These are phyloP conservation scores for Penicillium steckii DNA, from an alignment of 495 filamentous ascomycete genomes.

Conservation along the genomic window DNA sequence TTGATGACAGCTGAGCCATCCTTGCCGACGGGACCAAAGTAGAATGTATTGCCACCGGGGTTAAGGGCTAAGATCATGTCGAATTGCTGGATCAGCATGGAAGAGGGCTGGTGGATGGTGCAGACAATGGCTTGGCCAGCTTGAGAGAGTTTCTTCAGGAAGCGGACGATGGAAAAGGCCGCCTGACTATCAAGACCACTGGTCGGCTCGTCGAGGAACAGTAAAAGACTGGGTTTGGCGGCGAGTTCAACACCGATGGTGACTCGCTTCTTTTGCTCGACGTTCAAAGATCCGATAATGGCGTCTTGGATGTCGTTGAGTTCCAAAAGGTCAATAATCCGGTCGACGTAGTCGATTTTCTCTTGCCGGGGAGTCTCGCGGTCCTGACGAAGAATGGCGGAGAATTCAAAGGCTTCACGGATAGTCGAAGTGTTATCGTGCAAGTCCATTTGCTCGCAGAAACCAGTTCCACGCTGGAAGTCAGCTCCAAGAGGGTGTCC, in stretches of 20 bases:
- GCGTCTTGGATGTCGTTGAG: constrained; percentile 56
- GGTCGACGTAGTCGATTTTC: constrained; percentile 60
- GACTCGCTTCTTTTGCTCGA: constrained; percentile 69
- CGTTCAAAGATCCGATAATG: constrained; percentile 54
- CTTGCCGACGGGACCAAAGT: constrained; percentile 69
- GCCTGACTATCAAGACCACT: constrained; percentile 84
- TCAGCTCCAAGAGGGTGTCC: constrained; percentile 63
- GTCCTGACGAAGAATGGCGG: constrained; percentile 62
- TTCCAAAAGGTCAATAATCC: constrained; percentile 60
- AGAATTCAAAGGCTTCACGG: constrained; percentile 66
- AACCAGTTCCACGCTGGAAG: constrained; percentile 82
- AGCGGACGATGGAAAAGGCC: constrained; percentile 77
- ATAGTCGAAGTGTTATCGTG: constrained; percentile 69
- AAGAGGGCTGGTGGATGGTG: constrained; percentile 79
- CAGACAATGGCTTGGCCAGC: constrained; percentile 76
- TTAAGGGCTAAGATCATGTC: constrained; percentile 73
- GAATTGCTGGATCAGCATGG: constrained; percentile 71
- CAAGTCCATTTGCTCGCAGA: constrained; percentile 84
- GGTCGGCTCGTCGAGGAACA: constrained; percentile 83
- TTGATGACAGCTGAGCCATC: constrained; percentile 61
- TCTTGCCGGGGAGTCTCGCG: constrained; percentile 46
- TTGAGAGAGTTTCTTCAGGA: constrained; percentile 77
- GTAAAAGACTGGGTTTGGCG: constrained; percentile 75
- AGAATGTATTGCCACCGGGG: constrained; percentile 69
- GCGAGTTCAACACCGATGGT: constrained; percentile 94